Conservation (phyloP, 306 rosid genomes). For the Prunus mira region DNA sequence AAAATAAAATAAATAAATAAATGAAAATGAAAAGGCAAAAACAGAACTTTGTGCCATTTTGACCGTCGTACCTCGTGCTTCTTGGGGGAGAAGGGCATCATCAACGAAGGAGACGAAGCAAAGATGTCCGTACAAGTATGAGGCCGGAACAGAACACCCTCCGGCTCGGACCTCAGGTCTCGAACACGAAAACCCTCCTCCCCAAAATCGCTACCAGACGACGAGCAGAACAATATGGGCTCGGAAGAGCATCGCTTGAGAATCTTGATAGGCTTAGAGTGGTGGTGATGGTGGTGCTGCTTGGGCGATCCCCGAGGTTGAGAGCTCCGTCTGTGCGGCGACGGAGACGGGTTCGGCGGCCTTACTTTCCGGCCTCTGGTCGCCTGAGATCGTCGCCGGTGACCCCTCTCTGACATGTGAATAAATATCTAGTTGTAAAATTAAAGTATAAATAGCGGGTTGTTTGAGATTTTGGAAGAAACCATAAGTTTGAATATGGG, state of each 20-base stretch:
- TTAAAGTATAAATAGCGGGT: background rate
- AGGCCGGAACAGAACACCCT: constrained; percentile 38
- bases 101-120: constrained; percentile 53
- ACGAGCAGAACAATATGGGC: constrained; percentile 34
- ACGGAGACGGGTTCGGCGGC: constrained; percentile 48
- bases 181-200: background rate
- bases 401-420: constrained; percentile 46
- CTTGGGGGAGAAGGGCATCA: constrained; percentile 40
- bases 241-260: constrained; percentile 63
- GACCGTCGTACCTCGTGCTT: constrained; percentile 24
- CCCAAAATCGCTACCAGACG: constrained; percentile 3
- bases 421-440: no score
- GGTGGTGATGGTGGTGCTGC: background rate
- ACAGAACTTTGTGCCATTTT: background rate
- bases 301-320: constrained; percentile 23
- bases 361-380: constrained; percentile 26
- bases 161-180: constrained; percentile 14
- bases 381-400: constrained; percentile 28
- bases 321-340: constrained; percentile 25
- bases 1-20: background rate
- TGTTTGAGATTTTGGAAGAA: background rate
- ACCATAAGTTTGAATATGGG: background rate
- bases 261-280: constrained; percentile 31
- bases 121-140: constrained; percentile 41
- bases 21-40: background rate